Conservation (phyloP, 305 asterid species). For the Petunia hybrid region DNA sequence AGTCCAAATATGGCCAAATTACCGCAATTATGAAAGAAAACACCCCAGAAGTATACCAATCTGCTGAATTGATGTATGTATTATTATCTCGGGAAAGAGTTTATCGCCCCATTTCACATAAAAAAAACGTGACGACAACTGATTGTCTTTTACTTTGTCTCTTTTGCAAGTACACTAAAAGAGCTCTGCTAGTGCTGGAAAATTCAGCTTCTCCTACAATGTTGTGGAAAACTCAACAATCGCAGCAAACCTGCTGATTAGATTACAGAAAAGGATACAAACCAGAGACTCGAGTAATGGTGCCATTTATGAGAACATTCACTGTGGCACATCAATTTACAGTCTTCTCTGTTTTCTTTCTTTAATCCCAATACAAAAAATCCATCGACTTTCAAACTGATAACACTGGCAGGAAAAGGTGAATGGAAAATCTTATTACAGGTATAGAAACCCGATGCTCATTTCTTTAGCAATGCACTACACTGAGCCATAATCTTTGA, state of each 20-base stretch:
- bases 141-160: no score
- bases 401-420: conserved; percentile 37
- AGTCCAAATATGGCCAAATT: neutral
- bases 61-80: neutral
- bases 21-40: neutral
- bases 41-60: neutral
- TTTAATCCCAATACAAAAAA: conserved; percentile 37
- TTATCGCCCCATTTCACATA: neutral
- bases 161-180: no score
- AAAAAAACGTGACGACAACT: no score
- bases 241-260: conserved; percentile 30
- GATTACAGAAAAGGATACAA: conserved; percentile 42
- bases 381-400: conserved; percentile 32
- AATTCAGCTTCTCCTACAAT: neutral
- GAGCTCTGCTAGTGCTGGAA: neutral
- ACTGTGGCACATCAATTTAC: conserved; percentile 51
- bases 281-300: conserved; percentile 37
- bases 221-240: conserved; percentile 23
- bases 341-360: conserved; percentile 34
- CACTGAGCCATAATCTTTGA: conserved; percentile 99
- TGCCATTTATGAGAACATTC: conserved; percentile 69
- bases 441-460: conserved; percentile 39
- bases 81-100: neutral
- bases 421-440: conserved; percentile 56
- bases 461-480: conserved; percentile 73